Evolutionary conservation across 2,329 filamentous ascomycete species (phyloP).

Genomic region (Fusarium caatingaense): DNA sequence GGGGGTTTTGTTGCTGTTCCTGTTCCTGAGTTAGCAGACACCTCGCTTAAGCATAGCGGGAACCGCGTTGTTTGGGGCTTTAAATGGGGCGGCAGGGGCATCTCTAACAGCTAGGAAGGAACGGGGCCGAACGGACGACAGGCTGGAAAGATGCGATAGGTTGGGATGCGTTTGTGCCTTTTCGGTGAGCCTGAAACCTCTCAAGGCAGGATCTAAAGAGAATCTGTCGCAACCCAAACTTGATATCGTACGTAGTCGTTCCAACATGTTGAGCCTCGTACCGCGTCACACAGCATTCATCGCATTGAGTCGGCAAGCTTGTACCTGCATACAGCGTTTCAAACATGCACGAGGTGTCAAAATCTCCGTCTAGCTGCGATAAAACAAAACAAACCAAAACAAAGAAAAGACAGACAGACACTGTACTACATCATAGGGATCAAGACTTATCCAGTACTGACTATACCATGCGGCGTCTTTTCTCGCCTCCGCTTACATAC

Average conservation of each 20-base stretch:
- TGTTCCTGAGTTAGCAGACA: conserved; percentile 30
- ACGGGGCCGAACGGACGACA: conserved; percentile 30
- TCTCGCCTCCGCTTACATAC: conserved; percentile 13
- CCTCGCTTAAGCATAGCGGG: conserved; percentile 47
- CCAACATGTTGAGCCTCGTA: conserved; percentile 11
- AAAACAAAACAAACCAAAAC: conserved; percentile 7
- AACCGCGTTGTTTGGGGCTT: conserved; percentile 43
- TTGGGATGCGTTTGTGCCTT: conserved; percentile 31
- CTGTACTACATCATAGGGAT: background rate
- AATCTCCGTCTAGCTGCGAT: background rate
- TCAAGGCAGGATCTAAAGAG: conserved; percentile 37
- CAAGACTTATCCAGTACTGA: conserved; percentile 9
- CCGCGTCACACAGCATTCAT: conserved; percentile 1
- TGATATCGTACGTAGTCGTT: conserved; percentile 4
- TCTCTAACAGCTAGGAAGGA: conserved; percentile 2
- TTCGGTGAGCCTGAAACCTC: conserved; percentile 46
- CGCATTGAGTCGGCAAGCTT: background rate
- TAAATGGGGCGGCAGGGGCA: conserved; percentile 24
- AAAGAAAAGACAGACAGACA: background rate
- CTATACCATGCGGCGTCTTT: background rate
- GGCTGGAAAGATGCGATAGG: conserved; percentile 40
- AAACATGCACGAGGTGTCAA: conserved; percentile 11
- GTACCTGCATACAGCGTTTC: conserved; percentile 24
- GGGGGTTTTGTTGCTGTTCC: background rate
- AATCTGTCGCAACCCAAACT: conserved; percentile 33